phyloP scores from a whole-genome alignment of 2,329 filamentous ascomycete species.

The Penicillium corylophilum region DNA sequence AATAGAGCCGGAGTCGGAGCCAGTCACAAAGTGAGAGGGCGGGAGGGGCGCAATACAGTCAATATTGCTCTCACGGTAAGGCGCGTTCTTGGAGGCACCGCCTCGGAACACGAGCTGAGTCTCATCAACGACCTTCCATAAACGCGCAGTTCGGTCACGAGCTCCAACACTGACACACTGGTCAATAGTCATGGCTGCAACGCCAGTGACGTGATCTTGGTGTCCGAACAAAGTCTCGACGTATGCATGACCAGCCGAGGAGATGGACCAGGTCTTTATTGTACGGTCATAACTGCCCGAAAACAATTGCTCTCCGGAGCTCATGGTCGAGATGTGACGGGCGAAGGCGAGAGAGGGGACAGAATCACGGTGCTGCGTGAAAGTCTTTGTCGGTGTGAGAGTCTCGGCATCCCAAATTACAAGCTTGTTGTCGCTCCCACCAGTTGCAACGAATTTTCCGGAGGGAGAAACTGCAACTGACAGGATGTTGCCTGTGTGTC shows the following conservation, averaged over 20 bases:
- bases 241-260: constrained; percentile 78
- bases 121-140: constrained; percentile 97
- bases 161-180: constrained; percentile 88
- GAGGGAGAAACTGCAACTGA: constrained; percentile 84
- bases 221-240: constrained; percentile 95
- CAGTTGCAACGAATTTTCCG: constrained; percentile 87
- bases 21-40: constrained; percentile 89
- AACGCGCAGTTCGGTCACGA: constrained; percentile 81
- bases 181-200: constrained; percentile 80
- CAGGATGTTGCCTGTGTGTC: constrained; percentile 78
- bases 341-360: constrained; percentile 84
- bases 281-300: constrained; percentile 88
- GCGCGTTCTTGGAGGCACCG: constrained; percentile 54
- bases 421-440: constrained; percentile 77
- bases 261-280: constrained; percentile 89
- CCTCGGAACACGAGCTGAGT: constrained; percentile 93
- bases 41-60: constrained; percentile 89
- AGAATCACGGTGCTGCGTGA: constrained; percentile 87
- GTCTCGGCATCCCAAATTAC: constrained; percentile 85
- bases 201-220: constrained; percentile 82
- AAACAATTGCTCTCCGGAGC: constrained; percentile 77
- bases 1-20: constrained; percentile 84
- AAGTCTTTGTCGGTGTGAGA: constrained; percentile 75
- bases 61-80: constrained; percentile 75
- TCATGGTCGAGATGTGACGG: constrained; percentile 61